Percentiles rank a stretch among this genome's conserved stretches.
Conservation (phyloP, 495 filamentous ascomycete species). For the Neurospora pannonica region DNA sequence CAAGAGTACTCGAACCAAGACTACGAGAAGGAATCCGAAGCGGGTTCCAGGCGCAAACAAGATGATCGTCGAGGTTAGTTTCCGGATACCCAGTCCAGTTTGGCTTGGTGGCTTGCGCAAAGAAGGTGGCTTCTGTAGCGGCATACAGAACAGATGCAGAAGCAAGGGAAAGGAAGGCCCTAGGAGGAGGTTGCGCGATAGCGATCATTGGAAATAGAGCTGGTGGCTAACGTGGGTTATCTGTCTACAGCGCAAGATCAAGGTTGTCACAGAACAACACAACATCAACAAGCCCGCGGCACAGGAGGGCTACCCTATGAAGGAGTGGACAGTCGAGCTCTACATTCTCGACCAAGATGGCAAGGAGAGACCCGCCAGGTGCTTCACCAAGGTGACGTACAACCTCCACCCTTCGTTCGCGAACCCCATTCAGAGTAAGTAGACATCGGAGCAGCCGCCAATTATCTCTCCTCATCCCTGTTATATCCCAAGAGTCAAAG, state of each 20-base stretch:
- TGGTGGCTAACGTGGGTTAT: constrained; percentile 2
- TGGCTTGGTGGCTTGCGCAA: neutral
- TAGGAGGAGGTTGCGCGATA: neutral
- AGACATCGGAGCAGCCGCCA: neutral
- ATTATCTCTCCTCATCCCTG: neutral
- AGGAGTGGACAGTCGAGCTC: constrained; percentile 60
- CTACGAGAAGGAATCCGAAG: neutral
- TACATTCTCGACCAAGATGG: constrained; percentile 51
- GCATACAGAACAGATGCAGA: neutral
- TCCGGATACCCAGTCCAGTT: neutral
- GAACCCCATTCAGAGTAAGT: constrained; percentile 71
- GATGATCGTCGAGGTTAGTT: constrained; percentile 26
- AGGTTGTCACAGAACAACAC: constrained; percentile 84
- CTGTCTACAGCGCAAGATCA: constrained; percentile 58
- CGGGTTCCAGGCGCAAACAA: constrained; percentile 1
- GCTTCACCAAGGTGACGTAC: constrained; percentile 88
- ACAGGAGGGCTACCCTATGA: constrained; percentile 84
- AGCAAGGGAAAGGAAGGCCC: neutral
- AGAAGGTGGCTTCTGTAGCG: neutral
- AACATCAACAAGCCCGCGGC: constrained; percentile 67
- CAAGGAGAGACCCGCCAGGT: constrained; percentile 62
- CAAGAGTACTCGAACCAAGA: neutral
- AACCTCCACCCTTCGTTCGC: constrained; percentile 90
- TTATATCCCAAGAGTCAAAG: neutral
- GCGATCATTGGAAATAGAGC: neutral